Evolutionary conservation across 352 stramenopile species (phyloP).

Genomic region (Achlya hypogyna): DNA sequence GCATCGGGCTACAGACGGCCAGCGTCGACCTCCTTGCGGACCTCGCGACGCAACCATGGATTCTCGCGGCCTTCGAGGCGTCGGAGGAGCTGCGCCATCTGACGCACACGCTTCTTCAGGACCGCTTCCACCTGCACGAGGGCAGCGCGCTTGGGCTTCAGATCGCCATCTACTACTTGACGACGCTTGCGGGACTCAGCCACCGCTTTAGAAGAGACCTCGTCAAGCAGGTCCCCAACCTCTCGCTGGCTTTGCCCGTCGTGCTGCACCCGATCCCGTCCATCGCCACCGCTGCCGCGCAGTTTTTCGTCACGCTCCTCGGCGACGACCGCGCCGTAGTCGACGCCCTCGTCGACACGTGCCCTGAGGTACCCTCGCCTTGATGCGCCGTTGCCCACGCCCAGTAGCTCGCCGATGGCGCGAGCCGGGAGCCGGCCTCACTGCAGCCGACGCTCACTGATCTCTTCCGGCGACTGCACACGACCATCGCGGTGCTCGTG

Average conservation of each 20-base stretch:
- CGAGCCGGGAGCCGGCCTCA: background rate
- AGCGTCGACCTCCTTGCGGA: constrained; percentile 64
- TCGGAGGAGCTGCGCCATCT: constrained; percentile 36
- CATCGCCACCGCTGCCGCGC: constrained; percentile 36
- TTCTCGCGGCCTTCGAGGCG: constrained; percentile 42
- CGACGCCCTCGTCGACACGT: background rate
- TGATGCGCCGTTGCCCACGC: background rate
- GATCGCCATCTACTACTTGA: constrained; percentile 55
- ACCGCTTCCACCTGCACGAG: constrained; percentile 56
- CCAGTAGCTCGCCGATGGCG: background rate
- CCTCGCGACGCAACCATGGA: constrained; percentile 44
- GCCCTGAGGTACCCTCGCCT: background rate
- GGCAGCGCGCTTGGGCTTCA: constrained; percentile 40
- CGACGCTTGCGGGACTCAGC: constrained; percentile 27
- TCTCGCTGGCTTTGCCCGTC: constrained; percentile 59
- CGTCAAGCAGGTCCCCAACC: constrained; percentile 52
- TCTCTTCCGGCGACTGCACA: constrained; percentile 3
- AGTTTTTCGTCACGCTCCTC: constrained; percentile 52
- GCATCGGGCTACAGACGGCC: constrained; percentile 32
- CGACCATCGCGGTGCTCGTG: constrained; percentile 5
- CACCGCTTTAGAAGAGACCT: constrained; percentile 23
- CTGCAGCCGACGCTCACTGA: constrained; percentile 8
- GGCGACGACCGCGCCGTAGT: constrained; percentile 33
- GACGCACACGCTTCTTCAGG: constrained; percentile 44
- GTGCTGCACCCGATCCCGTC: constrained; percentile 60